Conservation (phyloP, 2,329 filamentous ascomycete genomes). For the Clarireedia paspali region DNA sequence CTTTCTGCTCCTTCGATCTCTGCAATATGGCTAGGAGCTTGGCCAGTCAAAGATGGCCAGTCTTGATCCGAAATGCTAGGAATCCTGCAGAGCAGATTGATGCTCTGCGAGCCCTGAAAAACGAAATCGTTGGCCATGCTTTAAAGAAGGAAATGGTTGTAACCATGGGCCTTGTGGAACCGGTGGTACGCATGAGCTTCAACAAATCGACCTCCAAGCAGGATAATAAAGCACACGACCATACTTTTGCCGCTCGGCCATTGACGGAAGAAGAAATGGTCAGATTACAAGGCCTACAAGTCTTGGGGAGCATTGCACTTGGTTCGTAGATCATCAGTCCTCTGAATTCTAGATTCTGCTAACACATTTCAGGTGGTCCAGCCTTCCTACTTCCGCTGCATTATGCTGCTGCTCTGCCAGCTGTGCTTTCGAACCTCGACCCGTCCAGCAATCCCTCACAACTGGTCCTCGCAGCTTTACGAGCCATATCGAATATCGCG, state of each 20-base stretch:
- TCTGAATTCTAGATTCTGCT: slow-evolving; percentile 6
- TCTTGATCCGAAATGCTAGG: slow-evolving; percentile 48
- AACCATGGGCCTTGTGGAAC: slow-evolving; percentile 57
- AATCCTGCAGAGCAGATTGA: slow-evolving; percentile 45
- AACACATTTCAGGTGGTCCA: slow-evolving; percentile 56
- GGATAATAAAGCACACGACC: slow-evolving; percentile 40
- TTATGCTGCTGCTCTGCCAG: slow-evolving; percentile 57
- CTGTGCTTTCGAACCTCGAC: slow-evolving; percentile 64
- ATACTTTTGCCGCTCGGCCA: slow-evolving; percentile 31
- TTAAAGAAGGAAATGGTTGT: slow-evolving; percentile 80
- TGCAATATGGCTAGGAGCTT: slow-evolving; percentile 6
- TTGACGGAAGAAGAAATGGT: slow-evolving; percentile 58
- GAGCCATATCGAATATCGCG: slow-evolving; percentile 63
- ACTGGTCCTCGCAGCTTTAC: slow-evolving; percentile 66
- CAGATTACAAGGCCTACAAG: slow-evolving; percentile 70
- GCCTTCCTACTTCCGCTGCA: slow-evolving; percentile 70
- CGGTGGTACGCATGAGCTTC: slow-evolving; percentile 46
- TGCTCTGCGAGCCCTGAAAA: slow-evolving; percentile 70
- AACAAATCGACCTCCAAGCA: slow-evolving; percentile 33
- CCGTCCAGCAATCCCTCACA: slow-evolving; percentile 55
- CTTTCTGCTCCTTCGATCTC: background rate
- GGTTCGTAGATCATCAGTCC: slow-evolving; percentile 45
- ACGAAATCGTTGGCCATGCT: slow-evolving; percentile 80
- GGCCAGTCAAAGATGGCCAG: slow-evolving; percentile 34
- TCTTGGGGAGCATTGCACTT: slow-evolving; percentile 78